Evolutionary conservation across 495 filamentous ascomycete genomes (phyloP).

Genomic region (Trichoderma reesei): DNA sequence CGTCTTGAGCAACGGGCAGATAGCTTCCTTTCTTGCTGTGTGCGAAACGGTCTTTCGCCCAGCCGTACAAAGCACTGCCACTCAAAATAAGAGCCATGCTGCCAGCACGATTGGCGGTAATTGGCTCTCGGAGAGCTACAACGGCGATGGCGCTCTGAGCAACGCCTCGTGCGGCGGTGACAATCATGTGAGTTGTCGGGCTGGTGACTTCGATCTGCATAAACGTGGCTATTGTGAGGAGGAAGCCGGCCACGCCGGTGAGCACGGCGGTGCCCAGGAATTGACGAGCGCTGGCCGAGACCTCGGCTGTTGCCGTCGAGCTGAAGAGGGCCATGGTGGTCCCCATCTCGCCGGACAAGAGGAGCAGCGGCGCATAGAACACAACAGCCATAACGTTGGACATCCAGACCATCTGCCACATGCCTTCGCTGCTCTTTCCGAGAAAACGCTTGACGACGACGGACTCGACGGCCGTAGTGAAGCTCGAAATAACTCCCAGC

Average conservation of each 20-base stretch:
- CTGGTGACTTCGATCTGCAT: conserved; percentile 20
- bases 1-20: not conserved
- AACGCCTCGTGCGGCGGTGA: conserved; percentile 17
- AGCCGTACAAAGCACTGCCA: conserved; percentile 16
- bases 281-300: not conserved
- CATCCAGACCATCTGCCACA: conserved; percentile 21
- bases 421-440: conserved; percentile 16
- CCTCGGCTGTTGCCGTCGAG: conserved; percentile 1
- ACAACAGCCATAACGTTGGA: conserved; percentile 15
- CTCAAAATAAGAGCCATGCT: conserved; percentile 16
- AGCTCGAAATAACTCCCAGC: conserved; percentile 16
- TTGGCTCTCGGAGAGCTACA: conserved; percentile 13
- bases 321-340: not conserved
- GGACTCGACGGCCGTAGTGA: conserved; percentile 17
- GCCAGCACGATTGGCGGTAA: conserved; percentile 13
- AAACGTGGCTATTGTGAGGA: conserved; percentile 19
- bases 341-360: conserved; percentile 12
- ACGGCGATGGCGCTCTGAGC: conserved; percentile 17
- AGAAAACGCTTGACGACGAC: conserved; percentile 18
- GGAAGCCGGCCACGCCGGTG: conserved; percentile 15
- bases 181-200: conserved; percentile 20
- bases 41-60: conserved; percentile 10
- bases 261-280: conserved; percentile 12
- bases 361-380: conserved; percentile 15
- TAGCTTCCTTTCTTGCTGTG: conserved; percentile 10